These are phyloP conservation scores for Arthrobotrys conoides DNA, from an alignment of 2,329 filamentous ascomycete genomes.

Conservation along the genomic window DNA sequence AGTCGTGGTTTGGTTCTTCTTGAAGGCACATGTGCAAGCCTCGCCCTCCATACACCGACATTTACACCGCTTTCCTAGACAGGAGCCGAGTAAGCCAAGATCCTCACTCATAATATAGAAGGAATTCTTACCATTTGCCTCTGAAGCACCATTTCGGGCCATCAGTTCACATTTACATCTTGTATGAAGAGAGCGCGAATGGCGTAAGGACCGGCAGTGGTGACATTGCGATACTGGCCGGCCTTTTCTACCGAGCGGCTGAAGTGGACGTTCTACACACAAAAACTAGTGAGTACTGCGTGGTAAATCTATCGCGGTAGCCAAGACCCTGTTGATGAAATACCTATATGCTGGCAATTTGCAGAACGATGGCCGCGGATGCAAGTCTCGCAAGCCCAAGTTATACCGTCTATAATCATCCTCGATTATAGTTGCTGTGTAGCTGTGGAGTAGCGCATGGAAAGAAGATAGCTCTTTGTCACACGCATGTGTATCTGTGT, in stretches of 20 bases:
- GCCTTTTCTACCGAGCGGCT: neutral
- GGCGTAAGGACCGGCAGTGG: neutral
- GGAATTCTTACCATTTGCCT: neutral
- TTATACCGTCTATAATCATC: neutral
- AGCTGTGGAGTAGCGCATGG: neutral
- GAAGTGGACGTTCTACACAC: neutral
- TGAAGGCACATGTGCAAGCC: neutral
- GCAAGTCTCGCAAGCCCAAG: neutral
- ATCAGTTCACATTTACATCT: neutral
- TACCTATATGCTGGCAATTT: neutral
- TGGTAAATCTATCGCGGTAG: neutral
- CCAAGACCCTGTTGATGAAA: neutral
- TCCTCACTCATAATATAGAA: neutral
- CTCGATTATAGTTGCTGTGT: too few species aligned
- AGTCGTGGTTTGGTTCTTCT: neutral
- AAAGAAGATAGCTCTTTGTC: neutral
- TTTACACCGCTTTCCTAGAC: neutral
- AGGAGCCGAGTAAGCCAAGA: neutral
- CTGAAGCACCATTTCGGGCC: neutral
- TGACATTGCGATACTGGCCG: neutral
- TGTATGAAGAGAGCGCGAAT: neutral
- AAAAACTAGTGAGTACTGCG: neutral
- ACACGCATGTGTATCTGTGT: neutral
- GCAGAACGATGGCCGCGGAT: neutral
- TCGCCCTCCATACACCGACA: slow-evolving; percentile 2